Evolutionary conservation across 441 rosid genomes (phyloP), one percentile per base, ranked within the genome.

Genomic region (Lepidium campestre): DNA sequence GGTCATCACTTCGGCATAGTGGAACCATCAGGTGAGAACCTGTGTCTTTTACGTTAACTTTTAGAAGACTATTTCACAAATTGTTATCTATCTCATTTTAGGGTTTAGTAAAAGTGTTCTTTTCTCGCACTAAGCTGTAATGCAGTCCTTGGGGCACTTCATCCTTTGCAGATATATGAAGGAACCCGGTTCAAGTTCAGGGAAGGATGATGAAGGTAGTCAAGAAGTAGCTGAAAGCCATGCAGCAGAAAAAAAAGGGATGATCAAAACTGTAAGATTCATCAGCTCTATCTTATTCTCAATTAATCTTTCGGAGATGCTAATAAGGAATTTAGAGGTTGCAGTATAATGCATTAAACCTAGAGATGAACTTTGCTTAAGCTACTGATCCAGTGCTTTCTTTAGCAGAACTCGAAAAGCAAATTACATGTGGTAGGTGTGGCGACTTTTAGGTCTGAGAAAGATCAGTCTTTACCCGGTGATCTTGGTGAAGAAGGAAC

Each of bases 1-100:
- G 85, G 76, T 87, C 99, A 71, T 80, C 94, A 77, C 77, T 91
- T 65, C 92, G 91, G 39, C 93, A 83, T 63, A 85, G 85, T 79
- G 91, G 92, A 72, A 84, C 96, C 67, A 65, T 87, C 60, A 91
- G 86, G 99, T 53, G 52, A 49, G 66, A 62, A 29, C 12, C 37
- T 50, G 31, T 67, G 42, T 19, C 14, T 12, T 29, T 41, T 22
- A 56, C 5, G 10, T 27, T 35, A 57, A 65, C 18, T 65, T 48
- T 12, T 61, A 46, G 19, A 55, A 45, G 10, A 68, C 19, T 20
- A 10, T 52, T 41, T 50, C 25, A 65, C 34, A 31, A 10, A 29
- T 5, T 29, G 27, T 11, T 25, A 41, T 40, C 18, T 44, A 23
- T 35, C 48, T 36, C 50, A 14, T 34, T 37, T 7, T 8, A 35